Percentiles rank a stretch among this genome's conserved stretches.
Conservation (phyloP, 1,284 basidiomycete species). For the Boletus hoseneyae region DNA sequence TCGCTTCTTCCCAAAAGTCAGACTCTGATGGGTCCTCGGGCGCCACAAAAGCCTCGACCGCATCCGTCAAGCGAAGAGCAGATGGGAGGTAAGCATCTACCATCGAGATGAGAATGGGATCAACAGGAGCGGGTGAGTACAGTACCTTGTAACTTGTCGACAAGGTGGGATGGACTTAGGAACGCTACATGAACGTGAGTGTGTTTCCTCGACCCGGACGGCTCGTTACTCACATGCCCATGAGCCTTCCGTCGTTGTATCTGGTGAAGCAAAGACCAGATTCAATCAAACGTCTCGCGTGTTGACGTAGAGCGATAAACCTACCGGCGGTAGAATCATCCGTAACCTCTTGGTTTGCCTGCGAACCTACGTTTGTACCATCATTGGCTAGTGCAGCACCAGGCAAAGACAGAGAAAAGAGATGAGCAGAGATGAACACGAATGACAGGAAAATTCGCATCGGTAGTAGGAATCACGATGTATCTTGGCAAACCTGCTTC, state of each 20-base stretch:
- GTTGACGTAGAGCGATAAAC: background rate
- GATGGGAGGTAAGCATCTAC: slow-evolving; percentile 4
- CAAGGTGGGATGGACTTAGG: background rate
- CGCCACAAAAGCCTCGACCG: background rate
- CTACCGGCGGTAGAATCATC: slow-evolving; percentile 1
- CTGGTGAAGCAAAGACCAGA: background rate
- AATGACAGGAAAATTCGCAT: slow-evolving; percentile 1
- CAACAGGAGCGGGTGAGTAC: background rate
- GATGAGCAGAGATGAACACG: background rate
- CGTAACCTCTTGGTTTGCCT: background rate
- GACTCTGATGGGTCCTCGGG: background rate
- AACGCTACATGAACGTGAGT: slow-evolving; percentile 3
- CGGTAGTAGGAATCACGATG: too few relatives aligned
- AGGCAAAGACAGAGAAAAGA: background rate
- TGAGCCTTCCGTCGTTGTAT: background rate
- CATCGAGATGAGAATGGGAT: background rate
- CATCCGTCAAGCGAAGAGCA: background rate
- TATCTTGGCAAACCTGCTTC: too few relatives aligned
- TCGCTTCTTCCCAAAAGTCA: slow-evolving; percentile 11
- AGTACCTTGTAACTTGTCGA: slow-evolving; percentile 3
- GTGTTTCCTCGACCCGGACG: background rate
- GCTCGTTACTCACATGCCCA: slow-evolving; percentile 3
- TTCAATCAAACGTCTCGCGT: too few relatives aligned
- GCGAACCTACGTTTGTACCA: background rate
- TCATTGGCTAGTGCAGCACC: background rate